Percentiles rank a stretch among this genome's conserved stretches.
These are phyloP conservation scores for Euphorbia pulcherrima DNA, from an alignment of 345 rosid species.

Conservation along the genomic window DNA sequence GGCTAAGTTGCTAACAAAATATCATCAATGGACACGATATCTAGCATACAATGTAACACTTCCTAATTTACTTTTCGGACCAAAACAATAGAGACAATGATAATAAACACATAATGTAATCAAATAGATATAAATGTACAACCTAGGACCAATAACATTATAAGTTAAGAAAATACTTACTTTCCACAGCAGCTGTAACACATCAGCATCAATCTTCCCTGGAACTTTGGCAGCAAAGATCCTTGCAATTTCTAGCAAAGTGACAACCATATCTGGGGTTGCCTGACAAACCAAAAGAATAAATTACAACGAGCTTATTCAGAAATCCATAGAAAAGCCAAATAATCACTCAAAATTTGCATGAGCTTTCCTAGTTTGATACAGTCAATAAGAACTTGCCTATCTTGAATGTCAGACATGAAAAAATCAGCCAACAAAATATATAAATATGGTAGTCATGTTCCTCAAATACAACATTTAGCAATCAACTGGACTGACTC, in stretches of 20 bases:
- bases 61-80: neutral
- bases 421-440: conserved; percentile 1
- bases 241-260: conserved; percentile 97
- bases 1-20: neutral
- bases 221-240: conserved; percentile 99
- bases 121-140: neutral
- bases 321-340: neutral
- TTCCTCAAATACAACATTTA: neutral
- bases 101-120: conserved; percentile 8
- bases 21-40: neutral
- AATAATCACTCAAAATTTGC: neutral
- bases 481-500: neutral
- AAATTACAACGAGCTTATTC: conserved; percentile 2
- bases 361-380: neutral
- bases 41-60: conserved; percentile 3
- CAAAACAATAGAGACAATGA: neutral
- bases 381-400: neutral
- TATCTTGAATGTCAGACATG: neutral
- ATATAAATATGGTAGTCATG: too few species aligned
- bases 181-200: conserved; percentile 93
- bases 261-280: conserved; percentile 99
- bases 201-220: conserved; percentile 98
- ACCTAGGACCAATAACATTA: neutral
- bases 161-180: conserved; percentile 33
- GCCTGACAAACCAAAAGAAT: conserved; percentile 51